Base-by-base conservation (phyloP, 1,284 basidiomycete species). In the Trichosporon sp. region DNA sequence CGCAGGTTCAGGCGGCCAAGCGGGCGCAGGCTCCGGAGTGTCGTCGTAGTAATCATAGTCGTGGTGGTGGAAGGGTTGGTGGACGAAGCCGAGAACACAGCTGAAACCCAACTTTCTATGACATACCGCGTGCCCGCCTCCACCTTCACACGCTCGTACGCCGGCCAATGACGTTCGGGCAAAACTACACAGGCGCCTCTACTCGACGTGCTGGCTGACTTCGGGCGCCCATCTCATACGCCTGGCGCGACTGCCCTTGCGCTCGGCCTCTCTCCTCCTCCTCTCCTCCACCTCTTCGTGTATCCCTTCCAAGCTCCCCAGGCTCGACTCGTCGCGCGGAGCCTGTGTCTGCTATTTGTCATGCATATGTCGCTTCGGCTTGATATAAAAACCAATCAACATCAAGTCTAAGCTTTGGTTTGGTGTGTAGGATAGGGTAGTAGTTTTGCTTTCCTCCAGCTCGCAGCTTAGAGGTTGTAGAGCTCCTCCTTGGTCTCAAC, bases 401-500 rank as follows among this genome's bases (percentile, higher is more conserved):
- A 60, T 60, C 56, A 60, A 60, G 29, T 32, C 56, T 60, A 60
- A 32, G 56, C 56, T 60, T 31, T 60, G 56, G 56, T 60, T 60
- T 60, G 56, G 31, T 32, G 56, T 60, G 56, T 60, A 31, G n/a
- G 29, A 60, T 29, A 31, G 56, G 56, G 27, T 31, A 60, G 27
- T 60, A 31, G 56, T 29, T 29, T 60, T 60, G 56, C 18, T 72
- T 72, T 66, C 56, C 47, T 65, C 64, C 62, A 66, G n/a, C 32
- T 56, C 42, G 34, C 38, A 73, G 47, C 74, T 75, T 75, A 76
- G 53, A 76, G 68, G 72, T 79, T 76, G 81, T 82, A 83, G 51
- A 83, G 79, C 75, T 83, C 76, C 75, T 83, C 82, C 75, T 80
- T 81, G 77, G 79, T 83, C 70, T 74, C 69, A 73, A 83, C 77